phyloP scores from a whole-genome alignment of 495 filamentous ascomycete genomes.

The Rusavskia elegans region DNA sequence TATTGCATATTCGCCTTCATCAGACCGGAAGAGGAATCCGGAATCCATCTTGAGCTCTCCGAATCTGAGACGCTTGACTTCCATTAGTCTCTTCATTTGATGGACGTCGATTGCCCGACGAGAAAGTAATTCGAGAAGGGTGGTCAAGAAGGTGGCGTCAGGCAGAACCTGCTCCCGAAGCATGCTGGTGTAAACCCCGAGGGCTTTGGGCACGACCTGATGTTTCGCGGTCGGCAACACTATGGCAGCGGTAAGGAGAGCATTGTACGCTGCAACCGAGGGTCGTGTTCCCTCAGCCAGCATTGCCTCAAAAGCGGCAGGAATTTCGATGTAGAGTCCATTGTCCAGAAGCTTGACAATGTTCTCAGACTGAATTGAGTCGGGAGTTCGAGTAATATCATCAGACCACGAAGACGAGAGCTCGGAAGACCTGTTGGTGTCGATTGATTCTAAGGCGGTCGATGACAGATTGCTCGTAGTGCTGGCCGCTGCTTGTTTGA shows the following conservation, averaged over 20 bases:
- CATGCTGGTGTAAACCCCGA: conserved; percentile 95
- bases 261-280: conserved; percentile 75
- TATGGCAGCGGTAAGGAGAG: conserved; percentile 67
- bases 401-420: conserved; percentile 5
- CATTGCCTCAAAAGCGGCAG: conserved; percentile 75
- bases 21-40: conserved; percentile 80
- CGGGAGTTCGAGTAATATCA: conserved; percentile 17
- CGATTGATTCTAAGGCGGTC: background rate
- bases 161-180: conserved; percentile 68
- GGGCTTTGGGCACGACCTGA: conserved; percentile 71
- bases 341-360: conserved; percentile 53
- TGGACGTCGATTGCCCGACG: conserved; percentile 58
- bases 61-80: conserved; percentile 61
- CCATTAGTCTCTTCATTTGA: conserved; percentile 49
- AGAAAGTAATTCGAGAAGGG: conserved; percentile 66
- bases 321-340: conserved; percentile 67
- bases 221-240: conserved; percentile 53
- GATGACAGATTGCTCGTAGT: background rate
- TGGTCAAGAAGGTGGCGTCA: conserved; percentile 71
- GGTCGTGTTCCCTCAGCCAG: conserved; percentile 63
- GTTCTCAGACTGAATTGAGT: conserved; percentile 56
- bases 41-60: conserved; percentile 75
- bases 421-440: background rate
- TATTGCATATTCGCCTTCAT: conserved; percentile 67
- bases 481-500: background rate